phyloP scores from a whole-genome alignment of 768 basidiomycete species.

The Coprinopsis cinerea region DNA sequence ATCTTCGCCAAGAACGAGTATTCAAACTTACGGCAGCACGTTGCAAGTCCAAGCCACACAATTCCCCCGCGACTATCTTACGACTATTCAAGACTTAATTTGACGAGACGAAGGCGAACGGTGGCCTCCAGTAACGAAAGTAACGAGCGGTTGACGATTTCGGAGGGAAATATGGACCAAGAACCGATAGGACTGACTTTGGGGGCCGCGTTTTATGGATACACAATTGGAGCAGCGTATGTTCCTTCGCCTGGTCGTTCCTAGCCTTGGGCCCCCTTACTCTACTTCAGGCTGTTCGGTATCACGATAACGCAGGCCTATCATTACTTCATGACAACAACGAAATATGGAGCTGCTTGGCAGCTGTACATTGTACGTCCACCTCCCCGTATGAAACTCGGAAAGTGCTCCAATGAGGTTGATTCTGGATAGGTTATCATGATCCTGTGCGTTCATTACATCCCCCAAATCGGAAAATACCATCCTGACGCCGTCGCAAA shows the following conservation, averaged over 20 bases:
- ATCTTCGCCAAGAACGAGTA: not conserved
- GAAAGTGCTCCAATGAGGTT: not conserved
- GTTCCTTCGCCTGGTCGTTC: constrained; percentile 9
- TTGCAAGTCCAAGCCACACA: too few relatives aligned
- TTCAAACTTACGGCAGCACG: too few relatives aligned
- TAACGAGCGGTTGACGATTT: too few relatives aligned
- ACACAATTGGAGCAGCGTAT: constrained; percentile 24
- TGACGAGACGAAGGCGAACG: too few relatives aligned
- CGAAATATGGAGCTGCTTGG: constrained; percentile 13
- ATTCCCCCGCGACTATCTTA: too few relatives aligned
- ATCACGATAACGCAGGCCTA: constrained; percentile 25
- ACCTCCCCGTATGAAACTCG: not conserved
- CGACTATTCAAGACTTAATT: too few relatives aligned
- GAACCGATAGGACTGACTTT: constrained; percentile 13
- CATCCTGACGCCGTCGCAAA: too few relatives aligned
- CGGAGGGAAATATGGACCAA: too few relatives aligned
- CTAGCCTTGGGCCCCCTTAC: not conserved
- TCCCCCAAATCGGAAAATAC: too few relatives aligned
- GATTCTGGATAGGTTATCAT: constrained; percentile 15
- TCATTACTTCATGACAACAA: constrained; percentile 21
- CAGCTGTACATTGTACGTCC: constrained; percentile 20
- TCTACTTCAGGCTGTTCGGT: constrained; percentile 21
- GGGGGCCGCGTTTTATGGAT: constrained; percentile 25
- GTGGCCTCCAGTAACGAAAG: too few relatives aligned
- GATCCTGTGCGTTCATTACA: constrained; percentile 17